Percentiles rank a stretch among this genome's conserved stretches.
Conservation (phyloP, 1,284 basidiomycete species). For the Cutaneotrichosporon dermatis region DNA sequence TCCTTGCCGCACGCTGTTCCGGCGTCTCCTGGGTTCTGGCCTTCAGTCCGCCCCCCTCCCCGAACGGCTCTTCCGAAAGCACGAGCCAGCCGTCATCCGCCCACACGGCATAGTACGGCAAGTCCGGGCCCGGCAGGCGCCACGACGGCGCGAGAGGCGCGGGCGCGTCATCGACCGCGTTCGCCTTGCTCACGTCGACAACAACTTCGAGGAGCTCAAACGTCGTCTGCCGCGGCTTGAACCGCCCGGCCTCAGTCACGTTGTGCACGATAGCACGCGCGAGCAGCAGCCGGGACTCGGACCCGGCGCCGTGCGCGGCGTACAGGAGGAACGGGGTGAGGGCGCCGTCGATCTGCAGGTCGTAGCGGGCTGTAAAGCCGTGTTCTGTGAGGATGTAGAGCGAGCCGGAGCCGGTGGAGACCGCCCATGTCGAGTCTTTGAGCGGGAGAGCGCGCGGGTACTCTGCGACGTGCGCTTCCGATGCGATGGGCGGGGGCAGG, state of each 20-base stretch:
- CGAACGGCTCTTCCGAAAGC: slow-evolving; percentile 28
- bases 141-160: slow-evolving; percentile 55
- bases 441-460: slow-evolving; percentile 71
- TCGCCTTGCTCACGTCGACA: slow-evolving; percentile 18
- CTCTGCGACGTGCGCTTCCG: slow-evolving; percentile 55
- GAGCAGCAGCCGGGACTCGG: slow-evolving; percentile 25
- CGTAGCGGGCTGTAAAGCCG: slow-evolving; percentile 56
- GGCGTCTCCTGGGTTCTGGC: slow-evolving; percentile 14
- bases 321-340: slow-evolving; percentile 55
- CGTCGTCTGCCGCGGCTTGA: slow-evolving; percentile 16
- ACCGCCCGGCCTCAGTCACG: slow-evolving; percentile 8
- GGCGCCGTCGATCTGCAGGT: slow-evolving; percentile 43
- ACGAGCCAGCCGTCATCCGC: slow-evolving; percentile 35
- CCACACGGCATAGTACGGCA: slow-evolving; percentile 56
- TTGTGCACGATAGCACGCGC: slow-evolving; percentile 23
- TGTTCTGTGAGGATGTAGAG: slow-evolving; percentile 56
- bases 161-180: slow-evolving; percentile 25
- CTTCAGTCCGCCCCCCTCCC: slow-evolving; percentile 17
- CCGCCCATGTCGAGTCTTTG: slow-evolving; percentile 54
- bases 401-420: slow-evolving; percentile 68
- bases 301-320: slow-evolving; percentile 19
- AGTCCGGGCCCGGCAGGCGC: slow-evolving; percentile 64
- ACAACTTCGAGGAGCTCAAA: slow-evolving; percentile 40
- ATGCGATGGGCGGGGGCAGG: slow-evolving; percentile 53
- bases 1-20: slow-evolving; percentile 18